Base-by-base conservation (phyloP, 768 basidiomycete genomes). In the Rubroboletus satanas region DNA sequence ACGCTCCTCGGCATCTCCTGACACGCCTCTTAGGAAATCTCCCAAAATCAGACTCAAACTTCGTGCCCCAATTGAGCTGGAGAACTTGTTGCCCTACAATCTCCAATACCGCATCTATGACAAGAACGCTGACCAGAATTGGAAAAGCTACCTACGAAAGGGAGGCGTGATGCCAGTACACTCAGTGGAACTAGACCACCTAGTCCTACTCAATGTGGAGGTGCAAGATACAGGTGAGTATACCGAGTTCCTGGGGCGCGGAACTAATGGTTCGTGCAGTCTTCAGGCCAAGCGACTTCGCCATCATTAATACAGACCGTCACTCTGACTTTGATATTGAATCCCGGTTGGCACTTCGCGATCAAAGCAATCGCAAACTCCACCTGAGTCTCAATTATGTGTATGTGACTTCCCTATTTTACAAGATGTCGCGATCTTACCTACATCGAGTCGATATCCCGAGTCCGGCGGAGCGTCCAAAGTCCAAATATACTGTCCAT, bases 141-240 rank as follows among this genome's bases (percentile, higher is more conserved):
- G 94, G 87, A 85, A 84, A 59, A 95, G 90, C 67, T 99, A 93
- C 73, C 77, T 98, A 15, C 82, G 95, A 43, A 84, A 90, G 64
- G 96, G 97, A 29, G 96, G 95, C 7, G 78, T 93, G 38, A 96
- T 96, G 85, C 97, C 97, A 3, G 87, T 98, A 17, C 97, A 98
- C 67, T 94, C 93, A 3, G 91, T 97, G 28, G 94, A 98, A 65
- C 76, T 98, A 3, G 80, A 81, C 6, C 97, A 99, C 70, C 78
- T 98, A 52, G 81, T 98, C 26, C 74, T 98, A 14, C 78, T 98
- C 41, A 98, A 92, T 62, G 79, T 98, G n/a, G 78, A 87, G 51
- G 77, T 97, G 2, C 88, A 98, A 72, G 96, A 98, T 62, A 90
- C 93, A 45, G 84, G 96, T 93, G 62, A 62, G 31, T 52, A 44